Base-by-base conservation (phyloP, 768 basidiomycete genomes). In the Hygrocybe punicea region DNA sequence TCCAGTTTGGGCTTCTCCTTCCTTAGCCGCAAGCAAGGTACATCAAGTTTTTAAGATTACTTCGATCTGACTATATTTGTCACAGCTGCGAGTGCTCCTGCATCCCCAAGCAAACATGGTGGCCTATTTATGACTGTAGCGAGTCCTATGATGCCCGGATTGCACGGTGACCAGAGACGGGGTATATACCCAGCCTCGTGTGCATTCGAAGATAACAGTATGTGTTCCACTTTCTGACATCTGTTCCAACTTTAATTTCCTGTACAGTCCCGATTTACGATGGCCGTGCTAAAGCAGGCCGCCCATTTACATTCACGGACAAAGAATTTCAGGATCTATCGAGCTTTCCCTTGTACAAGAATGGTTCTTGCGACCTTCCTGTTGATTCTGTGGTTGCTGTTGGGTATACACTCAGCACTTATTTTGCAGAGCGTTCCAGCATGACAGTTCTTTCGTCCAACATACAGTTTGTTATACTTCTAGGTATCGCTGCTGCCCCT, bases 211-310 rank as follows among this genome's bases (percentile, higher is more conserved):
- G 51, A 24, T 17, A 53, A 45, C 21, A 39, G 23, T 51, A 39
- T 24, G 29, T 35, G 3, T 46, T 39, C 24, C n/a, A 24, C 29
- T n/a, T 42, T 9, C 23, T 46, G 29, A 29, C 29, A 29, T 16
- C 24, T 17, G 9, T 36, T 11, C 11, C 44, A 10, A 39, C 48
- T 11, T 16, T 4, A 16, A 16, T 16, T 45, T 16, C 23, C 4
- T 46, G n/a, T 17, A 2, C 23, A 58, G 57, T 58, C n/a, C 57
- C 57, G 5, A 42, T 58, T 1, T 58, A 42, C 34, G 51, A 58
- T 46, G 57, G 57, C 2, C 57, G 57, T 21, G 19, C 14, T 16
- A 42, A 16, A 11, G 6, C 11, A 13, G 14, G 16, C 11, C 40
- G 40, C 11, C 4, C 40, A 3, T 42, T 42, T 42, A 4, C 14